Base-by-base conservation (phyloP, 2,329 filamentous ascomycete species). In the Exophiala phaeomuriformis region DNA sequence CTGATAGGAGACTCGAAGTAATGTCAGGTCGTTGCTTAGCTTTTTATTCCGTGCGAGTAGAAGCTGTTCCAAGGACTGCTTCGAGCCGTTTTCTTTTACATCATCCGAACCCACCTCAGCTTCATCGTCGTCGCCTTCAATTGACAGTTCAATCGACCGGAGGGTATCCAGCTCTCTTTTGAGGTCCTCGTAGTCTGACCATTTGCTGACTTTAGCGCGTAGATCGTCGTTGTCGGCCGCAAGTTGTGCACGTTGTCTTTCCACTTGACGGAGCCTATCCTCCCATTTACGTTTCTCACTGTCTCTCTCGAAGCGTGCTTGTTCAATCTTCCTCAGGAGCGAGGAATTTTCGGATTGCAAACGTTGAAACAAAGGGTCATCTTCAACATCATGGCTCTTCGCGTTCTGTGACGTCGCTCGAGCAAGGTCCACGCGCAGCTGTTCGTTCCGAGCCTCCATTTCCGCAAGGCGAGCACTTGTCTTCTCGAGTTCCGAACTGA, bases 131-230 rank as follows among this genome's bases (percentile, higher is more conserved):
- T 90, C 87, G 56, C 94, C 90, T 58, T 88, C 90, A 0, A 88
- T 91, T 1, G 91, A 88, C 64, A 98, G 95, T 68, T 98, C 93
- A 63, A 98, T 96, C 62, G 91, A 95, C 80, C 80, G 54, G 56
- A 98, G 80, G 57, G 97, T 90, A 65, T 97, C 91, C 2, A 98
- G 78, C 70, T 98, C 94, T 60, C 94, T 88, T 71, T 93, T 96
- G 45, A 98, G 82, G 55, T 97, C 91, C 33, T 97, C 90, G 67
- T 98, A 98, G 68, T 98, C 93, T 61, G 82, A 82, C 83, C 88
- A 94, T 67, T 87, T 94, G 59, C 89, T 83, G 2, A 97, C 80
- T 71, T 93, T 95, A 36, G 77, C 75, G 65, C 85, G 88, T 52
- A 97, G 75, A 29, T 78, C 76, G 56, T 96, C 90, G 59, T 88